Base-by-base conservation (phyloP, 352 stramenopile genomes). In the Pythium monospermum region DNA sequence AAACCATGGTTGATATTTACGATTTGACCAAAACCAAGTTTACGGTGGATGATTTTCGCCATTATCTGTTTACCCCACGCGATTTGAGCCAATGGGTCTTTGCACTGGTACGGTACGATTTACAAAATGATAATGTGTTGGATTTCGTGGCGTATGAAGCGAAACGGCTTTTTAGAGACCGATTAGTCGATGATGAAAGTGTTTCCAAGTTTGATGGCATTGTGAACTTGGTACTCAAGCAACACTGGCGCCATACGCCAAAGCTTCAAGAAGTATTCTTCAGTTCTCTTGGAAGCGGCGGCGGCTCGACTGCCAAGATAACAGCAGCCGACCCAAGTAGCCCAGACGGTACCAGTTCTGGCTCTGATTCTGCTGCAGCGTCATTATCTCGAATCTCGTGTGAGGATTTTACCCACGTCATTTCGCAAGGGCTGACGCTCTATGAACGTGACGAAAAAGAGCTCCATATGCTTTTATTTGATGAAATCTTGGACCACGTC, bases 371-470 rank as follows among this genome's bases (percentile, higher is more conserved):
- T n/a, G n/a, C n/a, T n/a, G n/a, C n/a, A n/a, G n/a, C n/a, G n/a
- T n/a, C n/a, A n/a, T 51, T 89, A 39, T 69, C 73, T 13, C 63
- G 78, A 5, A 84, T 96, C 37, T 55, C 62, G 4, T 81, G 69
- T 21, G 80, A 91, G 6, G 91, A 97, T 25, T 97, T 97, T 46
- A 71, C 69, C 15, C 67, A 83, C 21, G 68, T 94, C 6, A 78
- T 98, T 3, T 40, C 73, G 13, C 88, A 97, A 37, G 91, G 89
- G 8, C 84, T 98, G 21, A 74, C 95, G 12, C 71, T 97, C n/a
- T 98, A 97, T 51, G 92, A 98, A 53, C 86, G 94, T 10, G 94
- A 98, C 57, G 90, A 98, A 52, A 87, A 92, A 33, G 89, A 98
- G 22, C 70, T 98, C 19, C 80, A 95, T 50, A 96, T 98, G 68